A percentile compares a stretch with the other conserved stretches of the same genome.
phyloP scores from a whole-genome alignment of 2,329 filamentous ascomycete genomes.

The Claviceps humidiphila region DNA sequence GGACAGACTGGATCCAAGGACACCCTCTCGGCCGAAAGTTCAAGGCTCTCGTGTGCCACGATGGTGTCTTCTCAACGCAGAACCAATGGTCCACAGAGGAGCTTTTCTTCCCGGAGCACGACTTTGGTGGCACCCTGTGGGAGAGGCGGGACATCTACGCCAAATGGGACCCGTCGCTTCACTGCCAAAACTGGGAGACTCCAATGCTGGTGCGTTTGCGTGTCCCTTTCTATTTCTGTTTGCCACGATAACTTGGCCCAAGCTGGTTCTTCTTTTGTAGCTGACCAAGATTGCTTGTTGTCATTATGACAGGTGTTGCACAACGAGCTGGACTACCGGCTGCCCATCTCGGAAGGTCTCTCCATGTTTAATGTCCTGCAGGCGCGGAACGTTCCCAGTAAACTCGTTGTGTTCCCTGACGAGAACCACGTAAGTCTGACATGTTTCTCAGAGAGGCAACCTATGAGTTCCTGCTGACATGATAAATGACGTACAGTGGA shows the following conservation, averaged over 20 bases:
- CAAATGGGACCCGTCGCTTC: conserved; percentile 54
- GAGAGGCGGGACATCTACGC: conserved; percentile 51
- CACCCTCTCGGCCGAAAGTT: conserved; percentile 71
- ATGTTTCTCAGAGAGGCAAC: neutral
- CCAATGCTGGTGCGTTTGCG: conserved; percentile 56
- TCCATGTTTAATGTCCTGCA: conserved; percentile 80
- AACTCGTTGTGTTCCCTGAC: conserved; percentile 68
- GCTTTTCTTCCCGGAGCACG: conserved; percentile 57
- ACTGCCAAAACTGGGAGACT: conserved; percentile 62
- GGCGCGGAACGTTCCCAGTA: conserved; percentile 58
- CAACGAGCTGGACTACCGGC: conserved; percentile 76
- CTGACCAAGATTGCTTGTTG: neutral
- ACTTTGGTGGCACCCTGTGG: conserved; percentile 50
- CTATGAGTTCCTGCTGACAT: neutral
- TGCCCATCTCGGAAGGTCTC: conserved; percentile 74
- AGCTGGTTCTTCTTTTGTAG: neutral
- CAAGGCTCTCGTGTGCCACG: conserved; percentile 78
- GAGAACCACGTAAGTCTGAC: conserved; percentile 40
- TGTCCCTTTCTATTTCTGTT: neutral
- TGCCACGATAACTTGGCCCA: neutral
- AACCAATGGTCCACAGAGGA: conserved; percentile 53
- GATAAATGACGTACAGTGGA: conserved; percentile 41
- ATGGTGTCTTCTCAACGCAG: conserved; percentile 66
- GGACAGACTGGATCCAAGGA: conserved; percentile 73
- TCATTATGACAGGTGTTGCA: conserved; percentile 49